Conservation (phyloP, 257 asterid species). For the Verbascum thapsus region DNA sequence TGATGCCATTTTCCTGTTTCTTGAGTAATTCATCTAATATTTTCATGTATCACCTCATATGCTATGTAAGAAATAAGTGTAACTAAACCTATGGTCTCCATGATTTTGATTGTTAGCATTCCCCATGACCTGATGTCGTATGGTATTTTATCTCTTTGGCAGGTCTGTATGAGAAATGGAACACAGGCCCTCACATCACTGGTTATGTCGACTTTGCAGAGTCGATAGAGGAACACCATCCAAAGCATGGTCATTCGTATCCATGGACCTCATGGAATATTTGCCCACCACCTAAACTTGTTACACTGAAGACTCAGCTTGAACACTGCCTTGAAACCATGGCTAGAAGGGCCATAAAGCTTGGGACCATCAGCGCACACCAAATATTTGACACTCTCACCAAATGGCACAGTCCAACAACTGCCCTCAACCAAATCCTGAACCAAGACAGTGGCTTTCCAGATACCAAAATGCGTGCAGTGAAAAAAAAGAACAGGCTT, state of each 20-base stretch:
- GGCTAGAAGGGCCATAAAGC: conserved; percentile 66
- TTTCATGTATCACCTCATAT: neutral
- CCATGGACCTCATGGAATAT: conserved; percentile 90
- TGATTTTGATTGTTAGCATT: neutral
- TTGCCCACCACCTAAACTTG: conserved; percentile 63
- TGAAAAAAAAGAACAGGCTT: conserved; percentile 39
- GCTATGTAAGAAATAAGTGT: neutral
- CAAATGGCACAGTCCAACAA: conserved; percentile 85
- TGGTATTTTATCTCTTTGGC: conserved; percentile 27
- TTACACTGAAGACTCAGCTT: conserved; percentile 54
- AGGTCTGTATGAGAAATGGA: conserved; percentile 88
- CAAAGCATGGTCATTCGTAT: conserved; percentile 78
- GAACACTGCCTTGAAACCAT: conserved; percentile 79
- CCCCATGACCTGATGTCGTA: conserved; percentile 15
- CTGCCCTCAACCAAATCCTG: conserved; percentile 68
- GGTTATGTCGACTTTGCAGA: conserved; percentile 93
- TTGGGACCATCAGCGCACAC: conserved; percentile 83
- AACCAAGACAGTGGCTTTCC: conserved; percentile 24
- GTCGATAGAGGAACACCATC: conserved; percentile 74
- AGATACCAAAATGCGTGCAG: conserved; percentile 32
- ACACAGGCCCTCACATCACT: conserved; percentile 84
- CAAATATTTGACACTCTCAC: conserved; percentile 74
- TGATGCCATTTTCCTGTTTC: neutral
- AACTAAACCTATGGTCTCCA: conserved; percentile 6
- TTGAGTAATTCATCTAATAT: neutral